Percentiles rank a stretch among this genome's conserved stretches.
phyloP scores from a whole-genome alignment of 2,329 filamentous ascomycete genomes.

The Colletotrichum graminicola region DNA sequence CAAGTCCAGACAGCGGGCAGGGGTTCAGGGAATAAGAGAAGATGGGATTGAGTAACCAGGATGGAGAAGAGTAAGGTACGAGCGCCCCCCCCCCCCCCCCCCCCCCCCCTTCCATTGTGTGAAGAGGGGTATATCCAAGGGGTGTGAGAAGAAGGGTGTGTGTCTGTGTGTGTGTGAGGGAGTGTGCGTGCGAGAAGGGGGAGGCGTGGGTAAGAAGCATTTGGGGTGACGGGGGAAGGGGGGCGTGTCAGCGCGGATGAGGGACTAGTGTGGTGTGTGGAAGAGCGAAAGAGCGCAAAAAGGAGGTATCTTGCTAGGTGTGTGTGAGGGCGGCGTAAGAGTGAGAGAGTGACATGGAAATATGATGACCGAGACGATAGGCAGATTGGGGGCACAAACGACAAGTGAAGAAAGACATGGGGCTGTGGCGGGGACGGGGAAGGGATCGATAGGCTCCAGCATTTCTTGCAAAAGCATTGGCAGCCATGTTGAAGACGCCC shows the following conservation, averaged over 20 bases:
- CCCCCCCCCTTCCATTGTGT: constrained; percentile 11
- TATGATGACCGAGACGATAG: constrained; percentile 21
- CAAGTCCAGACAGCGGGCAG: constrained; percentile 36
- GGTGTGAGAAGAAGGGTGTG: neutral
- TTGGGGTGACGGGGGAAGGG: constrained; percentile 7
- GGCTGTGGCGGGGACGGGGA: constrained; percentile 48
- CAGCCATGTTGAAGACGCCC: constrained; percentile 29
- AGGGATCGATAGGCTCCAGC: constrained; percentile 49
- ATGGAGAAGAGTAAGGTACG: constrained; percentile 35
- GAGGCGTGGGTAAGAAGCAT: neutral
- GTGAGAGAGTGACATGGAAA: constrained; percentile 23
- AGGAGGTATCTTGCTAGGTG: constrained; percentile 5
- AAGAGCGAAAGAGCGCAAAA: neutral
- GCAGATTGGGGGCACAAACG: constrained; percentile 26
- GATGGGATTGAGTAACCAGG: constrained; percentile 38
- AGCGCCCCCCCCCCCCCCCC: constrained; percentile 6
- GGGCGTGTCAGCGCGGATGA: constrained; percentile 15
- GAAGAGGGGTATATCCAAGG: constrained; percentile 17
- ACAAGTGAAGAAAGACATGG: constrained; percentile 37
- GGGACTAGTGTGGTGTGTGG: constrained; percentile 9
- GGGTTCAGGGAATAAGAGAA: constrained; percentile 32
- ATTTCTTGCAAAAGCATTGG: constrained; percentile 42
- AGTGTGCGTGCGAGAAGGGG: neutral
- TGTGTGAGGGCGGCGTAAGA: constrained; percentile 7
- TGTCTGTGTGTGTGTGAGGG: neutral